phyloP scores from a whole-genome alignment of 225 moss, liverwort and hornwort genomes.

The Ulota crispa region DNA sequence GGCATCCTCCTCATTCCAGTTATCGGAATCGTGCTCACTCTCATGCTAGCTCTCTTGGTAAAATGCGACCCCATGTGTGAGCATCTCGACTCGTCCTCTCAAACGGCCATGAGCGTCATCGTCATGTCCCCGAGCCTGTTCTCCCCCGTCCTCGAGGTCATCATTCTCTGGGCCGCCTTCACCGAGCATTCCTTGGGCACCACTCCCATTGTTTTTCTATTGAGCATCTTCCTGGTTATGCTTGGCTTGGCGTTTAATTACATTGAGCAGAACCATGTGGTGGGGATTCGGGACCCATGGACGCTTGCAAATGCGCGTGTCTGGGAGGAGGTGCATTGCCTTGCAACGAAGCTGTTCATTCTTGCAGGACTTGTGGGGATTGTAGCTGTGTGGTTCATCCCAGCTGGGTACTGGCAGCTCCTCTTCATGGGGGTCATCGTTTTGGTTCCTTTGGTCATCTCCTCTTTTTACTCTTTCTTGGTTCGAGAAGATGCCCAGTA shows the following conservation, averaged over 20 bases:
- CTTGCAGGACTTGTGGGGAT: conserved; percentile 51
- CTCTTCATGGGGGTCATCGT: conserved; percentile 38
- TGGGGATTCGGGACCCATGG: conserved; percentile 77
- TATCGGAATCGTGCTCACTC: conserved; percentile 53
- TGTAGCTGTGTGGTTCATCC: conserved; percentile 62
- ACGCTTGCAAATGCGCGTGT: conserved; percentile 70
- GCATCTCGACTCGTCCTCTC: conserved; percentile 54
- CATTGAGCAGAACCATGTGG: conserved; percentile 77
- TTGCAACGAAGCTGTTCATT: conserved; percentile 63
- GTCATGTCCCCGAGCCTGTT: conserved; percentile 59
- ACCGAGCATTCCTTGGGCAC: conserved; percentile 56
- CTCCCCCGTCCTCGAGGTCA: conserved; percentile 49
- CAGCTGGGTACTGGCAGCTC: conserved; percentile 62
- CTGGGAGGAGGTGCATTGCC: conserved; percentile 73
- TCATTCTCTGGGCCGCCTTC: conserved; percentile 59
- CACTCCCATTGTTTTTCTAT: conserved; percentile 55
- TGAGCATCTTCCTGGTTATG: conserved; percentile 48
- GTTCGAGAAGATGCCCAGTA: conserved; percentile 74
- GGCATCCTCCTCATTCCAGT: conserved; percentile 59
- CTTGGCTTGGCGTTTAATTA: conserved; percentile 59
- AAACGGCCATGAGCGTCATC: conserved; percentile 49
- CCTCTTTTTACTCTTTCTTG: conserved; percentile 56
- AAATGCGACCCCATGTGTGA: conserved; percentile 67
- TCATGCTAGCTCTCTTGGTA: conserved; percentile 50
- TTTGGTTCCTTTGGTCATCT: conserved; percentile 44